Percentiles rank a stretch among this genome's conserved stretches.
Conservation (phyloP, 176 grass and related monocot species). For the Canna indica region DNA sequence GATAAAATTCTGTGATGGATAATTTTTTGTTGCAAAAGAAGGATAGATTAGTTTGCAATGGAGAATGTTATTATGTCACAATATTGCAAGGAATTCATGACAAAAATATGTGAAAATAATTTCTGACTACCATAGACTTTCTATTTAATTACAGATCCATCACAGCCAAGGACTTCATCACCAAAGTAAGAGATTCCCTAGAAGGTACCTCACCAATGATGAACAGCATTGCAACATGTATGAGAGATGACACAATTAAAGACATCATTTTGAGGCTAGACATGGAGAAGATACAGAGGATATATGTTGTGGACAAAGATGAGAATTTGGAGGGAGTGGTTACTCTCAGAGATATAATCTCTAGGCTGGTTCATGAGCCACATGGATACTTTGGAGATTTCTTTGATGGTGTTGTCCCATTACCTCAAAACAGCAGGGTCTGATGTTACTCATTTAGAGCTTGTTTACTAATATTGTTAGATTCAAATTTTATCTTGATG, state of each 20-base stretch:
- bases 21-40: too few relatives aligned
- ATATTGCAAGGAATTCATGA: background rate
- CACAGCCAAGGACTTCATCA: conserved; percentile 56
- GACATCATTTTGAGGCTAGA: conserved; percentile 68
- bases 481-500: too few relatives aligned
- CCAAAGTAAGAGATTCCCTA: conserved; percentile 28
- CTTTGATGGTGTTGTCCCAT: conserved; percentile 72
- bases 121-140: background rate
- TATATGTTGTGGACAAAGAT: conserved; percentile 45
- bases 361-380: conserved; percentile 75
- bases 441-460: conserved; percentile 37
- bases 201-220: conserved; percentile 22
- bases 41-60: too few relatives aligned
- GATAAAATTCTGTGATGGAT: too few relatives aligned
- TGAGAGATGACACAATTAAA: conserved; percentile 44
- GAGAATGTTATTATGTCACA: too few relatives aligned
- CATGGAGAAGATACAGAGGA: conserved; percentile 54
- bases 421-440: conserved; percentile 54
- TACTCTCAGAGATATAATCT: conserved; percentile 76
- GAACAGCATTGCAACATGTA: conserved; percentile 57
- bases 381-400: conserved; percentile 81
- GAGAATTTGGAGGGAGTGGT: conserved; percentile 59
- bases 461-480: too few relatives aligned
- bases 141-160: conserved; percentile 34
- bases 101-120: background rate